Evolutionary conservation across 306 rosid species (phyloP).

Genomic region (Casuarina equisetifolia): DNA sequence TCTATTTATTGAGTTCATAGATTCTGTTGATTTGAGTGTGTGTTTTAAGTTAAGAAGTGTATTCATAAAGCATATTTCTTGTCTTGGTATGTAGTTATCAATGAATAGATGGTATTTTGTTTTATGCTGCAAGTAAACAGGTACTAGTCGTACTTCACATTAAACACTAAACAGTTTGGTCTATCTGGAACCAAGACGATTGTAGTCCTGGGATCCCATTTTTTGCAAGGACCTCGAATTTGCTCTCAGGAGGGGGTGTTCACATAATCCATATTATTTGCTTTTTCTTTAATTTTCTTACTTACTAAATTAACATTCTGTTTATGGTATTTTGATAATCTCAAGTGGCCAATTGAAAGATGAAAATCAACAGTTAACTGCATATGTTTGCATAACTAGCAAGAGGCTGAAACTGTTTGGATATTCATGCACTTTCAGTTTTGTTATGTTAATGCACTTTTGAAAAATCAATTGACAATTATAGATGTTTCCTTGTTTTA

Average conservation of each 20-base stretch:
- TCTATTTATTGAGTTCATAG: neutral
- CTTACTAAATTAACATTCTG: neutral
- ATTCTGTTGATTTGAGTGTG: neutral
- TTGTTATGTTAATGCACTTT: neutral
- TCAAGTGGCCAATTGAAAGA: neutral
- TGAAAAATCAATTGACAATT: slow-evolving; percentile 9
- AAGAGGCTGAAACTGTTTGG: neutral
- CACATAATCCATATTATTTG: neutral
- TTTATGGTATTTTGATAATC: neutral
- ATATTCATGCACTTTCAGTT: neutral
- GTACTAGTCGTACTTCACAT: neutral
- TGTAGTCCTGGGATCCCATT: neutral
- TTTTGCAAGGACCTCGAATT: neutral
- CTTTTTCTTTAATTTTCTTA: neutral
- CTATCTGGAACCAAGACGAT: neutral
- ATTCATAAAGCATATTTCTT: neutral
- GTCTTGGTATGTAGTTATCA: neutral
- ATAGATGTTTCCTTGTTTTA: slow-evolving; percentile 34
- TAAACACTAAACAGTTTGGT: neutral
- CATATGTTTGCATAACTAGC: neutral
- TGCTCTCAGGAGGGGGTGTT: neutral
- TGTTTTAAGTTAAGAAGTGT: neutral
- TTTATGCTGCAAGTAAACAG: neutral
- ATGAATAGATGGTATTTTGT: neutral
- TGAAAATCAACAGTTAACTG: neutral